phyloP scores from a whole-genome alignment of 805 yeast genomes.

The Saccharomyces paradoxus region DNA sequence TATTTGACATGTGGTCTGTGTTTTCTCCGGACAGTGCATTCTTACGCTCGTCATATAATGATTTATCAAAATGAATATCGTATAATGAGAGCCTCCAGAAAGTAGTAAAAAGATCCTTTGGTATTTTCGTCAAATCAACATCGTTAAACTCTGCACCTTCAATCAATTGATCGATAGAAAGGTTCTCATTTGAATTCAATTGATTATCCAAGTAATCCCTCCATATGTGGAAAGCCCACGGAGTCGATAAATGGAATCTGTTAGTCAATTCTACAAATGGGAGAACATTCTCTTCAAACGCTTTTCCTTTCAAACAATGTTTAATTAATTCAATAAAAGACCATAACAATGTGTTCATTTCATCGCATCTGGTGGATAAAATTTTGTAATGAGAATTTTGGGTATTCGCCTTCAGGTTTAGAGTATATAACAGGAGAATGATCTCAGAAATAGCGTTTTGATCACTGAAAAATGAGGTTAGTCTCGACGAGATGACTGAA shows the following conservation, averaged over 20 bases:
- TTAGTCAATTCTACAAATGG: constrained; percentile 36
- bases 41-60: constrained; percentile 42
- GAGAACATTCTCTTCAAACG: constrained; percentile 32
- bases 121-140: constrained; percentile 25
- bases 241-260: constrained; percentile 40
- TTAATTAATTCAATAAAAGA: constrained; percentile 53
- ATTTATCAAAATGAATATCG: constrained; percentile 52
- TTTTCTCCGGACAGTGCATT: constrained; percentile 10
- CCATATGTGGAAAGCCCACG: constrained; percentile 78
- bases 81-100: constrained; percentile 73
- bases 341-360: constrained; percentile 56
- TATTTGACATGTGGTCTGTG: constrained; percentile 7
- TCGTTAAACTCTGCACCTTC: constrained; percentile 10
- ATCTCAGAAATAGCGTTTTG: constrained; percentile 49
- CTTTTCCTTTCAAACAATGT: constrained; percentile 36
- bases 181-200: constrained; percentile 11
- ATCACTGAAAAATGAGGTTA: constrained; percentile 40
- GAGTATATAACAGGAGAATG: constrained; percentile 52
- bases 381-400: constrained; percentile 54
- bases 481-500: constrained; percentile 38
- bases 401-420: constrained; percentile 34
- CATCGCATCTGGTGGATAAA: constrained; percentile 64
- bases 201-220: constrained; percentile 36
- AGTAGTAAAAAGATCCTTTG: constrained; percentile 40
- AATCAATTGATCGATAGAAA: constrained; percentile 7